These are phyloP conservation scores for Lycium barbarum DNA, from an alignment of 257 asterid genomes.

Conservation along the genomic window DNA sequence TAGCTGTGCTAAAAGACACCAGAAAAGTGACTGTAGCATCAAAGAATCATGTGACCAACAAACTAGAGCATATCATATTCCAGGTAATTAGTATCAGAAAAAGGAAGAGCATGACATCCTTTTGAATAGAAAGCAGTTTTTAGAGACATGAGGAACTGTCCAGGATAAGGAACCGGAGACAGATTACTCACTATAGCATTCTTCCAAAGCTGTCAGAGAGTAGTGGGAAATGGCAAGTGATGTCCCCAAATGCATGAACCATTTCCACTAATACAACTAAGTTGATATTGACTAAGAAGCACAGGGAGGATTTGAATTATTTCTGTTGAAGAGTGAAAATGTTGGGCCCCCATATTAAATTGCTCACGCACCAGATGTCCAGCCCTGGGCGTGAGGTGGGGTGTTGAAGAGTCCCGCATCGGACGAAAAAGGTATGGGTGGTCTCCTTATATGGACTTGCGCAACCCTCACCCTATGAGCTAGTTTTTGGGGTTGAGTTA, in stretches of 20 bases:
- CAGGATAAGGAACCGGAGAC: background rate
- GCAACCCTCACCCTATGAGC: no score
- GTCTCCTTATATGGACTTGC: no score
- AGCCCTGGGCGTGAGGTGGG: no score
- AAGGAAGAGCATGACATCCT: conserved; percentile 6
- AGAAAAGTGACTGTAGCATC: background rate
- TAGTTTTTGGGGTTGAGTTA: no score
- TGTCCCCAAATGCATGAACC: background rate
- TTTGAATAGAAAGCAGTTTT: background rate
- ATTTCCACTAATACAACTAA: background rate
- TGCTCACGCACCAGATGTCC: no score
- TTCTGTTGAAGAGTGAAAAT: no score
- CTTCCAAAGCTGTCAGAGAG: background rate
- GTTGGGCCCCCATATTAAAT: no score
- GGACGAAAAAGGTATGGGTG: no score
- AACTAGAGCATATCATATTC: conserved; percentile 3
- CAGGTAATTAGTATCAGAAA: conserved; percentile 4
- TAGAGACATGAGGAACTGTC: background rate
- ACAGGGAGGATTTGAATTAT: conserved; percentile 3
- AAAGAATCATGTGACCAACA: conserved; percentile 2
- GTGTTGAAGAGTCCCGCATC: no score
- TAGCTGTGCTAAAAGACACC: background rate
- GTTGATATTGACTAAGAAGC: background rate
- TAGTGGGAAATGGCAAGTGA: background rate
- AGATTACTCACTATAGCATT: background rate